These are phyloP conservation scores for Chaetomiaceae sp. DNA, from an alignment of 2,329 filamentous ascomycete species.

Conservation along the genomic window DNA sequence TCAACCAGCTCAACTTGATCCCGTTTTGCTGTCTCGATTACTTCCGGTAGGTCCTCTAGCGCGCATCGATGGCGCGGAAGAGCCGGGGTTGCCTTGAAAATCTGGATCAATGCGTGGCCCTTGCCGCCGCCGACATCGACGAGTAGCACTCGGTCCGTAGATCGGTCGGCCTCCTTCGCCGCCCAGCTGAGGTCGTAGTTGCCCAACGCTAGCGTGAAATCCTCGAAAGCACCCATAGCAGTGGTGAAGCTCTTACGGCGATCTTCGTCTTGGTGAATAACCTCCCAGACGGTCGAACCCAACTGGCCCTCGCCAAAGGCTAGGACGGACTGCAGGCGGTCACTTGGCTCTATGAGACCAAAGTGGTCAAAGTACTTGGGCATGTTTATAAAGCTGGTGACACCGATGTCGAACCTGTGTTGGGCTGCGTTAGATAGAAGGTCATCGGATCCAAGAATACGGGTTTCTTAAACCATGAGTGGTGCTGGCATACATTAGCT, in stretches of 20 bases:
- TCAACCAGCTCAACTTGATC: conserved; percentile 21
- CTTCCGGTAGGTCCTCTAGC: conserved; percentile 34
- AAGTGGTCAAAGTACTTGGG: conserved; percentile 33
- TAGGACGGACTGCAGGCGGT: conserved; percentile 26
- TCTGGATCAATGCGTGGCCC: conserved; percentile 36
- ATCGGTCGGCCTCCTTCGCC: not conserved
- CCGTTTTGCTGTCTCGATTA: conserved; percentile 28
- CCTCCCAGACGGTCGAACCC: conserved; percentile 32
- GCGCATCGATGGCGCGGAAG: conserved; percentile 23
- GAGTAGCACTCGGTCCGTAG: conserved; percentile 26
- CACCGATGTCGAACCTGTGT: conserved; percentile 28
- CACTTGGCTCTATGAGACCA: conserved; percentile 31
- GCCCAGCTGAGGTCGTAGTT: conserved; percentile 34
- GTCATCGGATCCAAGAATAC: too few relatives aligned
- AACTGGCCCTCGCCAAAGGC: conserved; percentile 31
- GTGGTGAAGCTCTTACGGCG: conserved; percentile 29
- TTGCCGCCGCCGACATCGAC: conserved; percentile 38
- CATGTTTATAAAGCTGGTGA: conserved; percentile 23
- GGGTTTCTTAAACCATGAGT: conserved; percentile 1
- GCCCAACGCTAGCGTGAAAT: conserved; percentile 26
- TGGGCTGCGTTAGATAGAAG: not conserved
- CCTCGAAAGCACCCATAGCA: conserved; percentile 29
- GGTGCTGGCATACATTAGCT: conserved; percentile 13
- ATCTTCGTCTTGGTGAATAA: conserved; percentile 27
- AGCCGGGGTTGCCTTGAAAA: conserved; percentile 29